These are phyloP conservation scores for Ogataea nonfermentans DNA, from an alignment of 805 yeast species.

Conservation along the genomic window DNA sequence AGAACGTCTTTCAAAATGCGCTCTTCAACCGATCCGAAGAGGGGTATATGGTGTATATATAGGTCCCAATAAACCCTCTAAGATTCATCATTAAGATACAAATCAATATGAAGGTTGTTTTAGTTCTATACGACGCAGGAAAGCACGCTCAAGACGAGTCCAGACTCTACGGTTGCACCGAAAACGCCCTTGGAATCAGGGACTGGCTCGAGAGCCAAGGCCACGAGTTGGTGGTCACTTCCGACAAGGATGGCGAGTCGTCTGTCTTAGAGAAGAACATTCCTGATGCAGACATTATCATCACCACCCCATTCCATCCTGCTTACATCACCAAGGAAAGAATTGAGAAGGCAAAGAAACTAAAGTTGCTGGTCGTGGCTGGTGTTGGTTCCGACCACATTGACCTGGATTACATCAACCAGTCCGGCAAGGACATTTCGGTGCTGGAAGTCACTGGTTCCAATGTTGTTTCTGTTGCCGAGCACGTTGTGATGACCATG, in stretches of 20 bases:
- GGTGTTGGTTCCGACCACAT: constrained; percentile 86
- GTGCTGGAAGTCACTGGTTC: constrained; percentile 84
- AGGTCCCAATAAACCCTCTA: no score
- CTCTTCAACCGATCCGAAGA: constrained; percentile 1
- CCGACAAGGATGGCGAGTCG: constrained; percentile 62
- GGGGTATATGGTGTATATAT: constrained; percentile 11
- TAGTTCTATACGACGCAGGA: constrained; percentile 59
- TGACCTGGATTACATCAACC: constrained; percentile 60
- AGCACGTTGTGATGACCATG: constrained; percentile 75
- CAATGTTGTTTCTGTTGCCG: constrained; percentile 77
- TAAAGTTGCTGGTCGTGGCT: constrained; percentile 71
- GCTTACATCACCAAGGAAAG: constrained; percentile 70
- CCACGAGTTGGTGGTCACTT: constrained; percentile 62
- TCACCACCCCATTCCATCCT: constrained; percentile 83
- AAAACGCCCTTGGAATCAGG: constrained; percentile 72
- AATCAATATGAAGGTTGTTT: constrained; percentile 41
- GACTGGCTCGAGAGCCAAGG: constrained; percentile 64
- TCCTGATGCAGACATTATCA: constrained; percentile 70
- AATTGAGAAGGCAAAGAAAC: constrained; percentile 64
- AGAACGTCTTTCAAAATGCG: no score
- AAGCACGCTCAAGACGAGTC: constrained; percentile 59
- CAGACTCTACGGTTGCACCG: constrained; percentile 64
- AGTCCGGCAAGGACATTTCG: constrained; percentile 59
- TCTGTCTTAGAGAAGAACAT: constrained; percentile 63
- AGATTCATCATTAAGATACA: constrained; percentile 1